phyloP scores from a whole-genome alignment of 164 flowering plant genomes.

The Hamamelis virginiana region DNA sequence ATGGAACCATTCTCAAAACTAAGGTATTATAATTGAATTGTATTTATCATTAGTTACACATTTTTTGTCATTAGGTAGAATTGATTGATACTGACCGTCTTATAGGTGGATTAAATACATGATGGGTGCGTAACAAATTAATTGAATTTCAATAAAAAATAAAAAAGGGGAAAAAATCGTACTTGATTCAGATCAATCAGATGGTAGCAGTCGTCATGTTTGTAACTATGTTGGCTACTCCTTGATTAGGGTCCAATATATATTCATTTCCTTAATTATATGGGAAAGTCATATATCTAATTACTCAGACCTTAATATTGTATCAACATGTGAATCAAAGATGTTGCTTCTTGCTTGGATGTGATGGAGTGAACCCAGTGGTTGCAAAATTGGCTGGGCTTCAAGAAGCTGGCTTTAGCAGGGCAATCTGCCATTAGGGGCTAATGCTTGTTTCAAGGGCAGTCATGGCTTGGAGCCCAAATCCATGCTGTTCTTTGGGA shows the following conservation, averaged over 20 bases:
- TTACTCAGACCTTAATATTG: not conserved
- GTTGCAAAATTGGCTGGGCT: constrained; percentile 51
- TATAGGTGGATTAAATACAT: no score
- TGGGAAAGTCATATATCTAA: not conserved
- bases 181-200: no score
- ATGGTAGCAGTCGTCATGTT: no score
- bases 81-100: no score
- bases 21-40: constrained; percentile 42
- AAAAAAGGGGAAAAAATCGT: no score
- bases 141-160: no score
- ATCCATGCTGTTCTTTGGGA: constrained; percentile 35
- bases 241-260: not conserved
- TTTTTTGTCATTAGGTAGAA: no score
- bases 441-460: constrained; percentile 20
- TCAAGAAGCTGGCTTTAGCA: constrained; percentile 28
- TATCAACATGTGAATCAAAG: not conserved
- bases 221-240: no score
- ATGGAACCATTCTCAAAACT: constrained; percentile 58
- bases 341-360: constrained; percentile 37
- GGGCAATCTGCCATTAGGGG: constrained; percentile 50
- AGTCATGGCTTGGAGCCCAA: constrained; percentile 42
- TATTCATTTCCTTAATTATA: not conserved
- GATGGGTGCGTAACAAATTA: no score
- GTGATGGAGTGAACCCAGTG: constrained; percentile 55
- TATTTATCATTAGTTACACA: not conserved